Percentiles rank a stretch among this genome's conserved stretches.
Evolutionary conservation across 148 eudicot genomes (phyloP).

Genomic region (Camellia sinensis): DNA sequence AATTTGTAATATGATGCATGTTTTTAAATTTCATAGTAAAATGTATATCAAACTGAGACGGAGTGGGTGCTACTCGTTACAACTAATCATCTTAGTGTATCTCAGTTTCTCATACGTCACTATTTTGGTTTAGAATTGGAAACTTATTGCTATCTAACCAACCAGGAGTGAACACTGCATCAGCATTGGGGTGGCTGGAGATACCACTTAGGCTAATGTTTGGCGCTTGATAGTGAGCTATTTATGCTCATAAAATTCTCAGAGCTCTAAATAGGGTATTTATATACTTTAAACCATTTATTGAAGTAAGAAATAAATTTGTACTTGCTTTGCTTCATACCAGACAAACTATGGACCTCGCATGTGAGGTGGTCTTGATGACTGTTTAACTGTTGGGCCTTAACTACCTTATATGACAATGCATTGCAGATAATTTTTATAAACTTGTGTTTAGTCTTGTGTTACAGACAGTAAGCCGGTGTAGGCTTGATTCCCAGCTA

Average conservation of each 20-base stretch:
- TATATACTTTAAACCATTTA: neutral
- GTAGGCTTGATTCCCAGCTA: conserved; percentile 3
- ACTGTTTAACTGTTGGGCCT: neutral
- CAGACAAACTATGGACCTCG: neutral
- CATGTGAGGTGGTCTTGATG: neutral
- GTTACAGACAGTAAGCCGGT: neutral
- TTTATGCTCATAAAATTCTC: neutral
- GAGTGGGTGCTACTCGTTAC: neutral
- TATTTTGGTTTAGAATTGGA: too few species aligned
- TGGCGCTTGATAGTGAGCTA: neutral
- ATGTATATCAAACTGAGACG: neutral
- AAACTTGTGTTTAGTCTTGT: neutral
- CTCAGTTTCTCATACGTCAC: too few species aligned
- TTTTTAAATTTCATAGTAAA: neutral
- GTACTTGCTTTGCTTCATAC: neutral
- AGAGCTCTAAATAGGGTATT: neutral
- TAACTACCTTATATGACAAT: neutral
- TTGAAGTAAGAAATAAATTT: neutral
- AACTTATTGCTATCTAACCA: neutral
- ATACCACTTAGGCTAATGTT: neutral
- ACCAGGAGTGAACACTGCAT: neutral
- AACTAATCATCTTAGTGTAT: neutral
- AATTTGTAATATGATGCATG: neutral
- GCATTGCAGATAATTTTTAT: neutral
- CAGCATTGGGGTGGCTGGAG: neutral